Base-by-base conservation (phyloP, 257 asterid genomes). In the Nicotiana attenuata region DNA sequence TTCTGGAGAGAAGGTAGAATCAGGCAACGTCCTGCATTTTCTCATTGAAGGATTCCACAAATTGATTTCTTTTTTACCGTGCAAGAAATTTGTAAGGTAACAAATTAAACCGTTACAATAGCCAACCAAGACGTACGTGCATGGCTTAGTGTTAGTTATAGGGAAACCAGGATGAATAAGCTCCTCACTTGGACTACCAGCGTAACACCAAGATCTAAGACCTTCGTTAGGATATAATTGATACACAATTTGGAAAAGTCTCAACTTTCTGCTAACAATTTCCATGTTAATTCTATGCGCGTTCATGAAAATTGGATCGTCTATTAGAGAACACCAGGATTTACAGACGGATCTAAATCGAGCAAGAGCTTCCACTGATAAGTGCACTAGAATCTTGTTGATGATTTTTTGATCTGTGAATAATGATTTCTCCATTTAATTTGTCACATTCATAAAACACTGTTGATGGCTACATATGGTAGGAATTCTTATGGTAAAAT, bases 81-180 rank as follows among this genome's bases (percentile, higher is more conserved):
- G 79, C 9, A 73, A 24, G 41, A 47, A 73, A 17, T 73, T 73
- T 1, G 79, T 73, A 5, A 73, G n/a, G 3, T 5, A 73, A 24
- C 79, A 73, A 73, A 73, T 73, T 3, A 73, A 24, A 7, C 79
- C 63, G 9, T 50, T 73, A 47, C 61, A 73, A 3, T 60, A 47
- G 9, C 79, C 79, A 2, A 73, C 59, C 5, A 73, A 15, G 0
- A 13, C 41, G 5, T 47, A 73, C 8, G 61, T 73, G 8, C 79
- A 73, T 24, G 29, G 61, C n/a, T 73, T 73, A 1, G 61, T 73
- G 61, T 73, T 7, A 7, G 14, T 47, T 73, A 73, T 7, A 19
- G 79, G 79, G 79, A 73, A 73, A 57, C 79, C 79, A 3, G 79
- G 79, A n/a, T 73, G 79, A 22, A 73, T 73, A 3, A 73, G 9